Evolutionary conservation across 1,284 basidiomycete species (phyloP).

Genomic region (Peniophora sp.): DNA sequence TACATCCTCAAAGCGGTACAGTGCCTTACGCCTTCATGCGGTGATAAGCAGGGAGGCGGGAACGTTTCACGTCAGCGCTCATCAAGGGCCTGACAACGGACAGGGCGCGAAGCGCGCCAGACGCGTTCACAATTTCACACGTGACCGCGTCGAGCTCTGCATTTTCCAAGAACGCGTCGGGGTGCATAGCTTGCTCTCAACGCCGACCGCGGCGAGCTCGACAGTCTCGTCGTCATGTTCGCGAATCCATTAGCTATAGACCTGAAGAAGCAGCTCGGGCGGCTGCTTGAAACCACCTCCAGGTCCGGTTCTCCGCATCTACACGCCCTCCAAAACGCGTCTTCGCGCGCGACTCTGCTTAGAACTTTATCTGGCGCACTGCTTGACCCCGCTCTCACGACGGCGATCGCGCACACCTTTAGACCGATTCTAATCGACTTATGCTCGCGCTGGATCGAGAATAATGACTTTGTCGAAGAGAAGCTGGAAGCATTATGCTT

Average conservation of each 20-base stretch:
- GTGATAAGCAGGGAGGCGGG: too few relatives aligned
- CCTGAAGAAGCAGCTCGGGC: constrained; percentile 4
- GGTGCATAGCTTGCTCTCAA: too few relatives aligned
- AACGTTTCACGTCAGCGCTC: too few relatives aligned
- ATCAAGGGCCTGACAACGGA: too few relatives aligned
- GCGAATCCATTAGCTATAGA: constrained; percentile 3
- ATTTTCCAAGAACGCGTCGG: too few relatives aligned
- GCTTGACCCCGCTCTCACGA: constrained; percentile 43
- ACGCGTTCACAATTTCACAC: too few relatives aligned
- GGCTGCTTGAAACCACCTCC: constrained; percentile 15
- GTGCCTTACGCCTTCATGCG: too few relatives aligned
- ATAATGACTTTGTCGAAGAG: constrained; percentile 36
- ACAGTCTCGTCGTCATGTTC: too few relatives aligned
- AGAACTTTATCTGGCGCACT: constrained; percentile 43
- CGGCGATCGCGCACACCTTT: constrained; percentile 47
- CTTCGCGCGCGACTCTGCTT: constrained; percentile 31
- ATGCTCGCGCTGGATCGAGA: constrained; percentile 61
- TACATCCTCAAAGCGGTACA: too few relatives aligned
- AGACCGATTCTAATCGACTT: constrained; percentile 66
- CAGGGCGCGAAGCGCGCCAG: too few relatives aligned
- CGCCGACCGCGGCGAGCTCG: too few relatives aligned
- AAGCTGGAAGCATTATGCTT: constrained; percentile 54
- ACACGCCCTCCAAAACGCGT: constrained; percentile 25
- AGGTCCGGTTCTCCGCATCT: constrained; percentile 30
- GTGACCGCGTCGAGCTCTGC: too few relatives aligned